These are phyloP conservation scores for Cladorrhinum sp. DNA, from an alignment of 2,329 filamentous ascomycete species.

Conservation along the genomic window DNA sequence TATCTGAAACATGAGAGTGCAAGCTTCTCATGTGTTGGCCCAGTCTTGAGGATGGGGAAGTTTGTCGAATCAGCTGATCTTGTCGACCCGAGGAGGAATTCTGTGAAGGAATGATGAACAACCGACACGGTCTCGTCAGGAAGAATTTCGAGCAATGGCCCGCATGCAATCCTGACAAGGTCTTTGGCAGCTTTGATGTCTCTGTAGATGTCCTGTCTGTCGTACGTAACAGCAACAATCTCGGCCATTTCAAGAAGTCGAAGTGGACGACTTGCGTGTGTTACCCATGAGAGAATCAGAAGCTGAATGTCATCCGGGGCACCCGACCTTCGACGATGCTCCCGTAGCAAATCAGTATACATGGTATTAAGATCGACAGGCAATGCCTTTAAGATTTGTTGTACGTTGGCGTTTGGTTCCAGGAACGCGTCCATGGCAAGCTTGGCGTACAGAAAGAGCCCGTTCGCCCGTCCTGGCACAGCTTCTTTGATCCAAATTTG, in stretches of 20 bases:
- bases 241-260: slow-evolving; percentile 42
- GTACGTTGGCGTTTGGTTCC: slow-evolving; percentile 26
- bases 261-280: slow-evolving; percentile 40
- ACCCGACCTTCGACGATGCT: slow-evolving; percentile 36
- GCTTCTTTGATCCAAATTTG: slow-evolving; percentile 28
- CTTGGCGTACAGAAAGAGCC: slow-evolving; percentile 44
- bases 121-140: slow-evolving; percentile 43
- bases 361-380: slow-evolving; percentile 38
- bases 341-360: slow-evolving; percentile 38
- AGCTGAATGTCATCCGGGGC: slow-evolving; percentile 35
- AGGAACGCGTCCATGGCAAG: slow-evolving; percentile 41
- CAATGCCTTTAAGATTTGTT: slow-evolving; percentile 32
- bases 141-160: slow-evolving; percentile 43
- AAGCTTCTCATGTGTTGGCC: too few relatives aligned
- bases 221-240: too few relatives aligned
- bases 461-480: slow-evolving; percentile 38
- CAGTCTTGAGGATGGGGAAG: too few relatives aligned
- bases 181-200: slow-evolving; percentile 34
- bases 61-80: too few relatives aligned
- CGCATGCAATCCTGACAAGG: slow-evolving; percentile 38
- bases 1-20: too few relatives aligned
- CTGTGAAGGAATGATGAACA: slow-evolving; percentile 49
- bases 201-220: too few relatives aligned
- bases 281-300: slow-evolving; percentile 40
- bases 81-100: slow-evolving; percentile 37